Evolutionary conservation across 2,329 filamentous ascomycete genomes (phyloP), one percentile per base, ranked within the genome.

Genomic region (Hypomyces perniciosus): DNA sequence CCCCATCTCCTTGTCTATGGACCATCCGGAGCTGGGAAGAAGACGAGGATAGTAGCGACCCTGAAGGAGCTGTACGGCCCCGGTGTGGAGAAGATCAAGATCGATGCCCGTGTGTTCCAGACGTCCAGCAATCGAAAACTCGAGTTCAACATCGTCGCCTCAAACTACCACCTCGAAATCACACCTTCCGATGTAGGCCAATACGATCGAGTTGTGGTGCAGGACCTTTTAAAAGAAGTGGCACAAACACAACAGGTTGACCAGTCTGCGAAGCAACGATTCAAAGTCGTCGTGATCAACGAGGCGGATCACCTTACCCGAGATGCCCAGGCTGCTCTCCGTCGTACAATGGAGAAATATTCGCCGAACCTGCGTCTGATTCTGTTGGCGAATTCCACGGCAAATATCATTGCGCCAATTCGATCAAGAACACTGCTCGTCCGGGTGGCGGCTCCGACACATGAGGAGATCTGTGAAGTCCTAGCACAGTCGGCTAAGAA

Each of bases 231-330:
- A 44, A 99, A 99, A 69, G 93, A 99, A 70, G 92, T 99, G 5
- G 93, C 95, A 30, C 95, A 99, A 71, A 99, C 93, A 48, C 93
- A 99, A 68, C 95, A 99, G 72, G 93, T 99, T n/a, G 93, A 99
- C 68, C 78, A 93, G 59, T 79, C 83, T 9, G 95, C 95, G 12
- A 88, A 84, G 66, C 93, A 99, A 68, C 81, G 85, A 41, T 99
- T 99, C 80, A 99, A 99, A 72, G 91, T 99, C 1, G 93, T 99
- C 1, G 92, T 99, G 34, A 97, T 99, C 77, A 99, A 99, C 62
- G 93, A 99, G 75, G 93, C 93, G 6, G 95, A 99, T 65, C 88
- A 96, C 64, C 78, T 99, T 57, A 93, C 86, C 4, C 78, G 93
- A 56, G 93, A 99, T 76, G 93, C 93, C 4, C 93, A 99, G 72